Evolutionary conservation across 306 rosid species (phyloP), one percentile per base, ranked within the genome.

Genomic region (Glycine soja): DNA sequence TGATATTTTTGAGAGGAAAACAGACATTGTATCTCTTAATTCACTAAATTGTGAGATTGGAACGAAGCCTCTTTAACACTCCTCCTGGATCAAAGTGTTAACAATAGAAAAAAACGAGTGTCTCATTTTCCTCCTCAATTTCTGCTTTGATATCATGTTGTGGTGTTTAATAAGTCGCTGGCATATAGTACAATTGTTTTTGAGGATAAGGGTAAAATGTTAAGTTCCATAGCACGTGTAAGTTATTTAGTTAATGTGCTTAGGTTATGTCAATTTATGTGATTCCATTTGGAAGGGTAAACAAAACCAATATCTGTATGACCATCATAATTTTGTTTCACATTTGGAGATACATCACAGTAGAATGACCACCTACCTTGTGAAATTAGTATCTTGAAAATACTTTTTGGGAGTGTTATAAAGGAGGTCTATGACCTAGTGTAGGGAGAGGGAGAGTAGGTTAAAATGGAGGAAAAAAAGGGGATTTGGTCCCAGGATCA

Each of bases 211-310:
- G 58, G 38, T 9, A 40, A 24, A 38, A 56, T 19, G 38, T 40
- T 54, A 10, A 48, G 66, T 74, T 7, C 8, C 19, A 40, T 54
- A 73, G 51, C 65, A 16, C 40, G 53, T 16, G 52, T 38, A 56
- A 24, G 65, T 30, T 19, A 10, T 56, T 9, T 56, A 40, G 50
- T 61, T 42, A 75, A 61, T 32, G n/a, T 47, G 11, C 58, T 32
- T 47, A 43, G 64, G 34, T 72, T 38, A 4, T 52, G 64, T 72
- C 4, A 74, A 13, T 56, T 72, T 34, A 8, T 72, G 38, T 36
- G 10, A 74, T 30, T 45, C 43, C 46, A 13, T 43, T 75, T 38
- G 24, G 30, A 61, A 75, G 24, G 10, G 70, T 24, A 40, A 40
- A 43, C 10, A 24, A 24, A 24, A 24, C 30, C 30, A 24, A 24